Base-by-base conservation (phyloP, 345 rosid genomes). In the Rubroshorea leprosula region DNA sequence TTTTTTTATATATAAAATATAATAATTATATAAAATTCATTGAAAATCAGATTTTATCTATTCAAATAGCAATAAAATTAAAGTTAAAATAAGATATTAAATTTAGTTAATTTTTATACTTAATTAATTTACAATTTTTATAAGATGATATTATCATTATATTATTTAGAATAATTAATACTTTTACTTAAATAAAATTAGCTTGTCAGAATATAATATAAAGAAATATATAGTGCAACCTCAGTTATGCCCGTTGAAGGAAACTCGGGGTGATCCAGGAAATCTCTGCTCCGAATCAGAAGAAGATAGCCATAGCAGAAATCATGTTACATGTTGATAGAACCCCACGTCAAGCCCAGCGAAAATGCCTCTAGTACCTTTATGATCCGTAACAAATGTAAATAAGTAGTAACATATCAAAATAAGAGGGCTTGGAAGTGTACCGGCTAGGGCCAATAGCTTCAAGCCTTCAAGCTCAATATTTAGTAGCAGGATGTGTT, bases 201-300 rank as follows among this genome's bases (percentile, higher is more conserved):
- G n/a, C n/a, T n/a, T n/a, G n/a, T n/a, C n/a, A n/a, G n/a, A n/a
- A n/a, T n/a, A n/a, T n/a, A n/a, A n/a, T n/a, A n/a, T n/a, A n/a
- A n/a, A n/a, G n/a, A n/a, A n/a, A n/a, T n/a, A n/a, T n/a, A n/a
- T n/a, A n/a, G n/a, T n/a, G n/a, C n/a, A n/a, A n/a, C n/a, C n/a
- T n/a, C n/a, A n/a, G n/a, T n/a, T n/a, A n/a, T n/a, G n/a, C 96
- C 96, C 82, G 84, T 76, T 79, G 61, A 87, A 79, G 56, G 96
- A 87, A 58, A 87, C 96, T 25, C 92, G 96, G 56, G 84, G 96
- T 18, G 96, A 87, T 45, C 96, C 96, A 1, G 96, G 96, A 62
- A 87, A 87, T 9, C 77, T 76, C 89, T 71, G 68, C 72, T 82
- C 96, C 84, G 79, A 52, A 58, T 61, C n/a, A 51, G 44, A 66